Percentiles rank a stretch among this genome's conserved stretches.
Evolutionary conservation across 208 protist genomes (phyloP).

Genomic region (Leishmania arabica): DNA sequence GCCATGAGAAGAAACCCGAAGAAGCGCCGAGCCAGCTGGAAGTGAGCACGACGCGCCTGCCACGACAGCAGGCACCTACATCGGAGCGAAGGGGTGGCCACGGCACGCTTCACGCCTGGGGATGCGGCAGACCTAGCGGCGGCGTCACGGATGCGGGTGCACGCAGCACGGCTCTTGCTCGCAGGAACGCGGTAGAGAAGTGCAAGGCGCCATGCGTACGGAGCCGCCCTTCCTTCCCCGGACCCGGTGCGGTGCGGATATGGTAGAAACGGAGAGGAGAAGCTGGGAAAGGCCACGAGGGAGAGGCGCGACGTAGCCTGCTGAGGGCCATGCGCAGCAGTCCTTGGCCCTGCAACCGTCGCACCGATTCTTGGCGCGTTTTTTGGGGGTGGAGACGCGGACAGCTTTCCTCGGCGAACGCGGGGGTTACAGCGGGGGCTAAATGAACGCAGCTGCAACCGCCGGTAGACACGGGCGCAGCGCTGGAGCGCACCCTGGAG

Average conservation of each 20-base stretch:
- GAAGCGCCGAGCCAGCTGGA: conserved; percentile 31
- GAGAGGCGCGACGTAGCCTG: neutral
- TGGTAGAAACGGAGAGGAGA: conserved; percentile 21
- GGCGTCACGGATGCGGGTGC: neutral
- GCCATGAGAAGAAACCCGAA: conserved; percentile 21
- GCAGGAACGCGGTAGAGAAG: conserved; percentile 3
- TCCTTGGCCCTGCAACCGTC: neutral
- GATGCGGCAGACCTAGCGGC: neutral
- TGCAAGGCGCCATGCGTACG: conserved; percentile 23
- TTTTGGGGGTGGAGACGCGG: neutral
- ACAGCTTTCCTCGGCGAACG: neutral
- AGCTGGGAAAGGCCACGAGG: conserved; percentile 17
- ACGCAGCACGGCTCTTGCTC: neutral
- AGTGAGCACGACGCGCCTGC: conserved; percentile 19
- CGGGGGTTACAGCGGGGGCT: neutral
- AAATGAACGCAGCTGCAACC: conserved; percentile 1
- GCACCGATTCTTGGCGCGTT: neutral
- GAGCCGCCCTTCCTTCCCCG: neutral
- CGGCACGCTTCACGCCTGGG: neutral
- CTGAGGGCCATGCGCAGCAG: neutral
- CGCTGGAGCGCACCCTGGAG: conserved; percentile 9
- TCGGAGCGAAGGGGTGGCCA: neutral
- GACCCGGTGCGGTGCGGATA: neutral
- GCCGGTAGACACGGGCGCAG: conserved; percentile 10
- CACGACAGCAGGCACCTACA: neutral